phyloP scores from a whole-genome alignment of 257 asterid genomes.

The Fraxinus americana region DNA sequence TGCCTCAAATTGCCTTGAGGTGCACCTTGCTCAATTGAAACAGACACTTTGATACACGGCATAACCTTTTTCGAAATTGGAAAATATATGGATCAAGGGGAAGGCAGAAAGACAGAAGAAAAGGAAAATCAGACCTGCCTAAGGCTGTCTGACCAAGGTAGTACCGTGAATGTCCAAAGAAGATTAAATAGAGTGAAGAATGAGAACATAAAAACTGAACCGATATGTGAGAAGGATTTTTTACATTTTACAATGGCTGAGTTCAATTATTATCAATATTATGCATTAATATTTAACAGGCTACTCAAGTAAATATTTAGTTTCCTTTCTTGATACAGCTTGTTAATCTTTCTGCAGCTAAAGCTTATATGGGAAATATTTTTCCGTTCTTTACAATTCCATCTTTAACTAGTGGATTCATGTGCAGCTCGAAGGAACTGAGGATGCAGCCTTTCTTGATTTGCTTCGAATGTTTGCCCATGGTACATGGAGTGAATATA shows the following conservation, averaged over 20 bases:
- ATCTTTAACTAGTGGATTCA: background rate
- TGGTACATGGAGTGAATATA: constrained; percentile 96
- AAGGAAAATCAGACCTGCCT: background rate
- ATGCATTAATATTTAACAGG: background rate
- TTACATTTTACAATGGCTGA: background rate
- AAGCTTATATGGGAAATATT: background rate
- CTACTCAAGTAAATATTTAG: background rate
- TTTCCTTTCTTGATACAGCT: background rate
- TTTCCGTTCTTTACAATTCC: constrained; percentile 4
- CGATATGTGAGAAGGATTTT: background rate
- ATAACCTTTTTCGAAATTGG: background rate
- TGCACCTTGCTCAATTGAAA: background rate
- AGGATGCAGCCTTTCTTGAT: constrained; percentile 55
- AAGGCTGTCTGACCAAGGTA: background rate
- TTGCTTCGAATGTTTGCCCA: constrained; percentile 84
- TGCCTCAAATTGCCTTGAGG: background rate
- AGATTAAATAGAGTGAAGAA: background rate
- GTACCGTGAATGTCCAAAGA: background rate
- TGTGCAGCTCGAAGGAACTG: constrained; percentile 91
- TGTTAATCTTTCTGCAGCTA: background rate
- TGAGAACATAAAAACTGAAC: background rate
- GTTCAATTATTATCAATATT: background rate
- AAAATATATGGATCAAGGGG: background rate
- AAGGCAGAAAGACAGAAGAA: background rate
- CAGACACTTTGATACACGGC: background rate